Evolutionary conservation across 2,329 filamentous ascomycete genomes (phyloP).

Genomic region (Aspergillus clavatus): DNA sequence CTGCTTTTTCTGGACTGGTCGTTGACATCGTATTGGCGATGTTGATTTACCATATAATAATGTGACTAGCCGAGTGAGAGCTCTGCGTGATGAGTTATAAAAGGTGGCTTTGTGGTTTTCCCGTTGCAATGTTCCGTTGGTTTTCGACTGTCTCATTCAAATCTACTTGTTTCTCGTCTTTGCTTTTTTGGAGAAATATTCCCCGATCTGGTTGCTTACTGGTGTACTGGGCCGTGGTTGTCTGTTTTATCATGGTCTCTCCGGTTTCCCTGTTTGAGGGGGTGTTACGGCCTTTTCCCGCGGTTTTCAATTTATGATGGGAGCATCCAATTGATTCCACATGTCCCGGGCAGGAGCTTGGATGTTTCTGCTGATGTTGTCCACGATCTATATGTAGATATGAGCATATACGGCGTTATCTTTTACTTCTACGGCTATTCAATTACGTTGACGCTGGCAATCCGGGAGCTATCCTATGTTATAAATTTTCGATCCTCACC

Average conservation of each 20-base stretch:
- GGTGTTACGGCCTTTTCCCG: constrained; percentile 25
- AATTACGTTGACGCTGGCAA: constrained; percentile 14
- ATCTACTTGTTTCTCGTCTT: constrained; percentile 15
- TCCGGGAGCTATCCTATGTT: constrained; percentile 20
- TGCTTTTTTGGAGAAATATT: constrained; percentile 11
- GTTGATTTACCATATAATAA: constrained; percentile 12
- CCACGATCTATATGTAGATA: constrained; percentile 38
- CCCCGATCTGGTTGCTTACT: constrained; percentile 11
- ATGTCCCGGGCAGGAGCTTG: constrained; percentile 20
- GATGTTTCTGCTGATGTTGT: constrained; percentile 32
- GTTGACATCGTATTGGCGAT: constrained; percentile 4
- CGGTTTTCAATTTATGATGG: constrained; percentile 22
- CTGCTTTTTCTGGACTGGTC: constrained; percentile 10
- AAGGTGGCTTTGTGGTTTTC: constrained; percentile 26
- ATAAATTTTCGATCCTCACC: not conserved
- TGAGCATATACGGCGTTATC: constrained; percentile 37
- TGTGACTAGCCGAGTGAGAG: constrained; percentile 16
- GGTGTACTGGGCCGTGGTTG: constrained; percentile 17
- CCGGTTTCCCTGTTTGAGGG: constrained; percentile 17
- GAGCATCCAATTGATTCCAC: constrained; percentile 19
- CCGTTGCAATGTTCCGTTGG: constrained; percentile 19
- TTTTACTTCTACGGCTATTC: constrained; percentile 20
- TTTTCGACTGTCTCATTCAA: constrained; percentile 11
- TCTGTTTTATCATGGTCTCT: constrained; percentile 6
- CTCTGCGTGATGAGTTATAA: constrained; percentile 21